phyloP scores from a whole-genome alignment of 768 basidiomycete genomes.

The Boletus coccyginus region DNA sequence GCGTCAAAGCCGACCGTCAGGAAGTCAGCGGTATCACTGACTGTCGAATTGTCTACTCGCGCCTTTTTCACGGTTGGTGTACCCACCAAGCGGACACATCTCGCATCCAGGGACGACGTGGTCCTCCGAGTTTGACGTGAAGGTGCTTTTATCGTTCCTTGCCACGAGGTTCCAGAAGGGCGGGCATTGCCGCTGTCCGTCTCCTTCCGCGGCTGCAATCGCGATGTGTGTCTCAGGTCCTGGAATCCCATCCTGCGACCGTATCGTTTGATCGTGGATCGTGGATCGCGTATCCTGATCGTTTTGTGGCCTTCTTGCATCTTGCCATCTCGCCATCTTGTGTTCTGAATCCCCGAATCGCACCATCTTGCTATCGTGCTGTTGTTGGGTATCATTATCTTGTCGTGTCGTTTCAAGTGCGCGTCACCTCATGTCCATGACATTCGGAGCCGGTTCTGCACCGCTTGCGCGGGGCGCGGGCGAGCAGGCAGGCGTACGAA shows the following conservation, averaged over 20 bases:
- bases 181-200: neutral
- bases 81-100: neutral
- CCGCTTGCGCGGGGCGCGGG: neutral
- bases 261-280: neutral
- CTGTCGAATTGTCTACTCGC: neutral
- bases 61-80: neutral
- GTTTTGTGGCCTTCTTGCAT: neutral
- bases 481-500: neutral
- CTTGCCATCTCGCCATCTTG: neutral
- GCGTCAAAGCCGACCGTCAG: neutral
- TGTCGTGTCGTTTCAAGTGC: neutral
- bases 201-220: neutral
- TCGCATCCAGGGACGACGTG: neutral
- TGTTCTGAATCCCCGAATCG: neutral
- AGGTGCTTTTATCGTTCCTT: slow-evolving; percentile 4
- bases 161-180: neutral
- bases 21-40: neutral
- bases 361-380: neutral
- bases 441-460: neutral
- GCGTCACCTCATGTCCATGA: neutral
- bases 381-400: neutral
- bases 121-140: slow-evolving; percentile 12
- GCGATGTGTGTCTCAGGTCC: slow-evolving; percentile 5
- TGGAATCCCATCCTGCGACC: neutral
- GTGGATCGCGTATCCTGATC: slow-evolving; percentile 1